A percentile compares a stretch with the other conserved stretches of the same genome.
Conservation (phyloP, 2,329 filamentous ascomycete genomes). For the Diplocarpon rosae region DNA sequence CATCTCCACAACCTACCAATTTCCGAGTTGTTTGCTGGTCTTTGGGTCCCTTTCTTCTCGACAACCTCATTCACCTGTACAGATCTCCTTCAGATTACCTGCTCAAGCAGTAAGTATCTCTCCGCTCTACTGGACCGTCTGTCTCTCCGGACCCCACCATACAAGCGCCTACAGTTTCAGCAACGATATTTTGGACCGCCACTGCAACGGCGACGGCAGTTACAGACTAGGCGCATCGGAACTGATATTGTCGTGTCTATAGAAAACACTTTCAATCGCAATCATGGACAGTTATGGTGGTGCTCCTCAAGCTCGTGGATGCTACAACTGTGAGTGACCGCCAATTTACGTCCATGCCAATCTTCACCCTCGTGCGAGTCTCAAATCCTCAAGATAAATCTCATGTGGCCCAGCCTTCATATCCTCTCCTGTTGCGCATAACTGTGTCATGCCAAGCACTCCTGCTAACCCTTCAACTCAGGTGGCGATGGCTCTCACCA, state of each 20-base stretch:
- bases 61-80: too few species aligned
- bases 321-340: slow-evolving; percentile 40
- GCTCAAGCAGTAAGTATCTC: too few species aligned
- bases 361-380: background rate
- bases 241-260: background rate
- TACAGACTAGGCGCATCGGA: too few species aligned
- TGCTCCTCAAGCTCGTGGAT: slow-evolving; percentile 30
- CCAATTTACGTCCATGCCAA: slow-evolving; percentile 12
- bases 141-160: too few species aligned
- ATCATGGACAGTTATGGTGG: slow-evolving; percentile 27
- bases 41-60: too few species aligned
- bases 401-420: background rate
- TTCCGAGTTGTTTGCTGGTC: too few species aligned
- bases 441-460: background rate
- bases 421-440: background rate
- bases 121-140: too few species aligned
- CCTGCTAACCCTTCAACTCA: slow-evolving; percentile 30
- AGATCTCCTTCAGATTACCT: too few species aligned
- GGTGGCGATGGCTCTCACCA: slow-evolving; percentile 66
- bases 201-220: too few species aligned
- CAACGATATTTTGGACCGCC: too few species aligned
- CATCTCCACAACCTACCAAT: too few species aligned
- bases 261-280: slow-evolving; percentile 14
- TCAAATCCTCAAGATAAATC: background rate
- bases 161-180: too few species aligned